Percentiles rank a stretch among this genome's conserved stretches.
phyloP scores from a whole-genome alignment of 2,329 filamentous ascomycete species.

The Aureobasidium sp. region DNA sequence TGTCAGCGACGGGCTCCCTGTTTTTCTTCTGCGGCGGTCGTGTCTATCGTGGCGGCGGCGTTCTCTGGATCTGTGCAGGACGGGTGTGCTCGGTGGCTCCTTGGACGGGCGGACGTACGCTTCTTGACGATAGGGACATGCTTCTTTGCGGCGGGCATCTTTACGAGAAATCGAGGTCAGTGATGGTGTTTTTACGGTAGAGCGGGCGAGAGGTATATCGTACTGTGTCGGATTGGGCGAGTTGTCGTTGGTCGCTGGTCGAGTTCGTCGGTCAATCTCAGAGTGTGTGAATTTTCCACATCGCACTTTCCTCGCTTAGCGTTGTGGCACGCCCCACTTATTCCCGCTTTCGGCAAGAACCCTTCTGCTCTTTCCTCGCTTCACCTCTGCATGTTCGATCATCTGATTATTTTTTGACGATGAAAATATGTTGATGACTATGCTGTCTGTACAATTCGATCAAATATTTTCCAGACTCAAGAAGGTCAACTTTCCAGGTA shows the following conservation, averaged over 20 bases:
- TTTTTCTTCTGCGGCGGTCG: neutral
- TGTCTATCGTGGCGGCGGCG: neutral
- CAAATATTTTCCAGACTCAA: neutral
- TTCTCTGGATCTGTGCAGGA: neutral
- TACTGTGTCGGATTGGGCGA: conserved; percentile 18
- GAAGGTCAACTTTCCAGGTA: neutral
- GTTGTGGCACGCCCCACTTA: conserved; percentile 4
- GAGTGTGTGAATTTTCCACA: conserved; percentile 8
- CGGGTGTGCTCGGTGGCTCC: neutral
- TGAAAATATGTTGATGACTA: neutral
- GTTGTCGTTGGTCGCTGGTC: conserved; percentile 16
- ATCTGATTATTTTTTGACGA: neutral
- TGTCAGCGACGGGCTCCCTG: conserved; percentile 24
- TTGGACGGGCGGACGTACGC: conserved; percentile 70
- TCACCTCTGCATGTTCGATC: neutral
- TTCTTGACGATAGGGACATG: conserved; percentile 99
- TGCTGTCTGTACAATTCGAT: neutral
- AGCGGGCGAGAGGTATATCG: conserved; percentile 3
- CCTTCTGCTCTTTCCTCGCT: neutral
- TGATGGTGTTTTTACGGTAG: neutral
- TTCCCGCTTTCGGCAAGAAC: neutral
- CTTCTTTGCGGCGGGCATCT: conserved; percentile 99
- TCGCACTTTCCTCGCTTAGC: conserved; percentile 12
- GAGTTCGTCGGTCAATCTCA: conserved; percentile 1
- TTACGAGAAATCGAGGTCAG: conserved; percentile 16